phyloP scores from a whole-genome alignment of 805 yeast species.

The Lipomyces chichibuensis region DNA sequence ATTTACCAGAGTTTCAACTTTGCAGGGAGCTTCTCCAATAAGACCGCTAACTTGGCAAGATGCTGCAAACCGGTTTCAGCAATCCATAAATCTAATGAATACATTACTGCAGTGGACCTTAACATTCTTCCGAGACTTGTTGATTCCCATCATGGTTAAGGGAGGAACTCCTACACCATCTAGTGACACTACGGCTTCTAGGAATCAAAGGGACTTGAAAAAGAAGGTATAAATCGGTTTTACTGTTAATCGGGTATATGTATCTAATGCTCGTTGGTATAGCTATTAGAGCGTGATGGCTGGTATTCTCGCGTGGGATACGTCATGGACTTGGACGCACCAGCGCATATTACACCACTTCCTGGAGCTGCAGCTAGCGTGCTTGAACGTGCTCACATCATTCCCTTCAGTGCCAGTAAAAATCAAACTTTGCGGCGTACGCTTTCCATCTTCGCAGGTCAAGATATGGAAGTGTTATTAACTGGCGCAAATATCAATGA shows the following conservation, averaged over 20 bases:
- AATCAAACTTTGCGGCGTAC: neutral
- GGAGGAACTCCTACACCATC: constrained; percentile 2
- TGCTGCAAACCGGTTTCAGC: neutral
- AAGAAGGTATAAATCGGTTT: constrained; percentile 3
- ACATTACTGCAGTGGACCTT: neutral
- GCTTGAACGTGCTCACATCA: neutral
- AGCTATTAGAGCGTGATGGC: neutral
- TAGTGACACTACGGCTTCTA: neutral
- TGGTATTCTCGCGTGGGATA: constrained; percentile 2
- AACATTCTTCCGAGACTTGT: neutral
- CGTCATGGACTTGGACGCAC: constrained; percentile 1
- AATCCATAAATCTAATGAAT: neutral
- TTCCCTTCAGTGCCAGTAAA: neutral
- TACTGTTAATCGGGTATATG: neutral
- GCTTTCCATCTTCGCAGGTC: neutral
- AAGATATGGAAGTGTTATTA: neutral
- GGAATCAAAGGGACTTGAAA: neutral
- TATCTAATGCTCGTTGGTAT: neutral
- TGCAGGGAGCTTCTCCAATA: neutral
- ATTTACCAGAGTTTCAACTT: too few species aligned
- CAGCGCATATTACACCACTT: neutral
- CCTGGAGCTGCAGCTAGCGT: neutral
- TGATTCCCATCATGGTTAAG: constrained; percentile 2
- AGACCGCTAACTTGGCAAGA: constrained; percentile 3
- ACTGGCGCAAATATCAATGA: neutral